Base-by-base conservation (phyloP, 2,329 filamentous ascomycete species). In the Aschersonia sp. region DNA sequence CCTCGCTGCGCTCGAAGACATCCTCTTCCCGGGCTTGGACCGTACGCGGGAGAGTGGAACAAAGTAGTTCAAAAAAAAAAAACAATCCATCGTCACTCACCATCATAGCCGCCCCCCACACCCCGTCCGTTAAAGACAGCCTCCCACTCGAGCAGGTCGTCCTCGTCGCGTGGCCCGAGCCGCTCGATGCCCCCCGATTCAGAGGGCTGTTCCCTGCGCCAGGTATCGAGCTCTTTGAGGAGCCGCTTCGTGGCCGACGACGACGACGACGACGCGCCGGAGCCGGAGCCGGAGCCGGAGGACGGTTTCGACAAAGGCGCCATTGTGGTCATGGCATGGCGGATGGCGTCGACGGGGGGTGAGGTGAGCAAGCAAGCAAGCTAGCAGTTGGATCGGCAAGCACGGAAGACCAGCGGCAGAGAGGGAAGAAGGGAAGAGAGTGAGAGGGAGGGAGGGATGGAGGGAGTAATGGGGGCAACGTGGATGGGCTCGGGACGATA, bases 41-140 rank as follows among this genome's bases (percentile, higher is more conserved):
- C 22, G 22, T 22, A 22, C 22, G 22, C 22, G 22, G 22, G 22
- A 10, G 9, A 45, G 37, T 32, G 39, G 32, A 32, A 39, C 35
- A 39, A 42, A 45, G 31, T 5, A 1, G 32, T 39, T n/a, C n/a
- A 11, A 7, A 14, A 12, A 14, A 41, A 39, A 43, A 32, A 32
- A 30, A 5, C 35, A 41, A 45, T 14, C 12, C 8, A 12, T 8
- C 8, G 35, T 37, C 35, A 59, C 64, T 45, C 54, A 78, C 76
- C 69, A 51, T 79, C 74, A 50, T 80, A 80, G 8, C 76, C 76
- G 32, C 58, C 60, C 1, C 74, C 74, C 29, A 79, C 59, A 14
- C 70, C 76, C 48, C 65, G 62, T n/a, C 76, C 77, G 54, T 76
- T 77, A 47, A 82, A 69, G 46, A 81, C 74, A 31, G 76, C 71